Percentiles rank a stretch among this genome's conserved stretches.
Evolutionary conservation across 345 rosid genomes (phyloP).

Genomic region (Eucalyptus curtisii): DNA sequence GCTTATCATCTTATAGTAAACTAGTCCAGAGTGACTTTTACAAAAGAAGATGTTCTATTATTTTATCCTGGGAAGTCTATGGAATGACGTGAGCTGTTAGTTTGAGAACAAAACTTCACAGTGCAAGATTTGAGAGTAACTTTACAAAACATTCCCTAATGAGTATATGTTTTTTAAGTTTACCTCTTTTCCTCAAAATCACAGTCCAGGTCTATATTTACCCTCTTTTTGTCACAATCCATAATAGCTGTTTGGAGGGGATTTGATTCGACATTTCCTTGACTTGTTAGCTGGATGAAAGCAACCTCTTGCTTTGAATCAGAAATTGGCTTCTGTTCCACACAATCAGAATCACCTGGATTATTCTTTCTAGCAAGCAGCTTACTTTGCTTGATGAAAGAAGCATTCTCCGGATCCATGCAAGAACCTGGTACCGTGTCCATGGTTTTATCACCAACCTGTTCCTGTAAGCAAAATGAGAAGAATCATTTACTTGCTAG

Average conservation of each 20-base stretch:
- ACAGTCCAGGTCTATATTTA: conserved; percentile 43
- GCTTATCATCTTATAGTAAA: background rate
- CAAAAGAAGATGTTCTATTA: background rate
- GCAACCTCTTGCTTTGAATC: conserved; percentile 6
- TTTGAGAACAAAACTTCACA: background rate
- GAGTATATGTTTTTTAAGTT: background rate
- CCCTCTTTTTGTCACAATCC: conserved; percentile 14
- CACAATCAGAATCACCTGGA: conserved; percentile 14
- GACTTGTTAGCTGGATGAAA: conserved; percentile 11
- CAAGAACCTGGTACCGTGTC: conserved; percentile 6
- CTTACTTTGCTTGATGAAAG: conserved; percentile 8
- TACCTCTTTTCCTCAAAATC: conserved; percentile 43
- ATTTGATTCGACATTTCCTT: conserved; percentile 14
- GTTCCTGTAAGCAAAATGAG: conserved; percentile 36
- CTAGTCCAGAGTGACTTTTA: background rate
- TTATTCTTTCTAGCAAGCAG: conserved; percentile 12
- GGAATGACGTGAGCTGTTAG: background rate
- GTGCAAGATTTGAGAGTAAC: background rate
- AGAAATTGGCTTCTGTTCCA: conserved; percentile 6
- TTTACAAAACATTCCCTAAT: background rate
- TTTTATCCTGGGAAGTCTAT: background rate
- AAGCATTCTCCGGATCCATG: conserved; percentile 4
- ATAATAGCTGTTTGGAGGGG: conserved; percentile 13
- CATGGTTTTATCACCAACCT: conserved; percentile 20
- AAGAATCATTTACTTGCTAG: background rate